Evolutionary conservation across 495 filamentous ascomycete species (phyloP).

Genomic region (Podospora comata): DNA sequence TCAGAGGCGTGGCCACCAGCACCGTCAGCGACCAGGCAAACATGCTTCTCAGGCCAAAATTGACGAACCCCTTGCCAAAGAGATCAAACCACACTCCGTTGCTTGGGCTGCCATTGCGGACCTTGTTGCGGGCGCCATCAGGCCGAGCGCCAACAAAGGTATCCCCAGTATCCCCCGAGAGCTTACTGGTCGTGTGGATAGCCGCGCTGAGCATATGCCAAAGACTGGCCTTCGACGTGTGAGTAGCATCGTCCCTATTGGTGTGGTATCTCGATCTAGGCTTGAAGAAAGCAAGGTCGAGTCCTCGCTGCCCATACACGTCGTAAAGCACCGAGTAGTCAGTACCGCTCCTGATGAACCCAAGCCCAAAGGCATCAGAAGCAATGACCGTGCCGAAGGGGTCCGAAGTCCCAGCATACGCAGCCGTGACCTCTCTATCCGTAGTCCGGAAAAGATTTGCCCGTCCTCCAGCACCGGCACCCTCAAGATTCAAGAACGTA

Average conservation of each 20-base stretch:
- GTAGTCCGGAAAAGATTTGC: constrained; percentile 83
- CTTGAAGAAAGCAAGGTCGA: constrained; percentile 87
- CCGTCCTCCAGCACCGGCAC: constrained; percentile 87
- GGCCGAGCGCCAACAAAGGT: constrained; percentile 60
- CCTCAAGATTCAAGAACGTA: constrained; percentile 91
- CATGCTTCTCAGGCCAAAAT: constrained; percentile 74
- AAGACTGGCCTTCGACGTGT: constrained; percentile 70
- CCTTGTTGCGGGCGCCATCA: constrained; percentile 54
- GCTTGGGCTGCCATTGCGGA: constrained; percentile 64
- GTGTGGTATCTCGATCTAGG: constrained; percentile 90
- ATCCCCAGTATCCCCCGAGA: constrained; percentile 66
- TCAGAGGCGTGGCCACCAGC: constrained; percentile 70
- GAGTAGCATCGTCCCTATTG: constrained; percentile 76
- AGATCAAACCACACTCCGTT: constrained; percentile 91
- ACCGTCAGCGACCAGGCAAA: constrained; percentile 85
- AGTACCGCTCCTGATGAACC: constrained; percentile 76
- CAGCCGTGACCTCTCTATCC: constrained; percentile 79
- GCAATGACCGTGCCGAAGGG: constrained; percentile 82
- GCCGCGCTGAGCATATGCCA: constrained; percentile 93
- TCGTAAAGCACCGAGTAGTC: constrained; percentile 85
- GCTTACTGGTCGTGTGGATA: constrained; percentile 63
- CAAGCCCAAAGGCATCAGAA: constrained; percentile 76
- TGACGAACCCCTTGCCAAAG: constrained; percentile 75
- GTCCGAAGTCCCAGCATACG: constrained; percentile 65
- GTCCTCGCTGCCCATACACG: constrained; percentile 76